phyloP scores from a whole-genome alignment of 805 yeast species.

The Schizosaccharomyces octosporus region DNA sequence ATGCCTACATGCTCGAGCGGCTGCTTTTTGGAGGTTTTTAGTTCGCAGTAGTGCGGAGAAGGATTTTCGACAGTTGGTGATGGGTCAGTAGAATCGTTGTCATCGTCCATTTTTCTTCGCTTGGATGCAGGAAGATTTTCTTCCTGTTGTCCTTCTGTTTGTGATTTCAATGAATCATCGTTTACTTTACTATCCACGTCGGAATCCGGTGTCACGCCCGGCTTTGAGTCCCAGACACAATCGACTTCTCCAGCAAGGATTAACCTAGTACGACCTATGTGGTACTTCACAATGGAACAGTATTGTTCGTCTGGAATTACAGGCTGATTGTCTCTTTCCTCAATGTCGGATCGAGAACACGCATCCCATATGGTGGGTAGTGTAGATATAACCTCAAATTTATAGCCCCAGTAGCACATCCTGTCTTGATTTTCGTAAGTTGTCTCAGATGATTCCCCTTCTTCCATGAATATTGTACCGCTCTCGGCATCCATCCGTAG shows the following conservation, averaged over 20 bases:
- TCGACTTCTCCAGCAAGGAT: conserved; percentile 79
- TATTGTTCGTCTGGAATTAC: conserved; percentile 60
- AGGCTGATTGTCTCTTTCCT: conserved; percentile 30
- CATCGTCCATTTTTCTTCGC: conserved; percentile 7
- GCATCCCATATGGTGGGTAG: conserved; percentile 52
- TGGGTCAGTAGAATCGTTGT: background rate
- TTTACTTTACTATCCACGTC: background rate
- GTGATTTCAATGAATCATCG: conserved; percentile 10
- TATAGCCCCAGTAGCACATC: conserved; percentile 29
- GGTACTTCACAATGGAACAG: conserved; percentile 57
- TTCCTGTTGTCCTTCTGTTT: conserved; percentile 1
- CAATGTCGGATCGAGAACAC: conserved; percentile 40
- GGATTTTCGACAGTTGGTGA: conserved; percentile 16
- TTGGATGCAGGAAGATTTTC: background rate
- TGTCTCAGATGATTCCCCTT: conserved; percentile 5
- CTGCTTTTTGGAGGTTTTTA: conserved; percentile 45
- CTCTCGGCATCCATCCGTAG: conserved; percentile 1
- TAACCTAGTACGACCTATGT: conserved; percentile 47
- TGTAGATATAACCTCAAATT: conserved; percentile 62
- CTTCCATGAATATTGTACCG: conserved; percentile 38
- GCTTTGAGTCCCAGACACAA: conserved; percentile 63
- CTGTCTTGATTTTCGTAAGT: conserved; percentile 10
- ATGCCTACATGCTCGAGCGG: conserved; percentile 31
- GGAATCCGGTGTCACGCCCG: conserved; percentile 11
- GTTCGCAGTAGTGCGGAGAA: conserved; percentile 55